These are phyloP conservation scores for Exobasidium rhododendri DNA, from an alignment of 1,284 basidiomycete genomes.

Conservation along the genomic window DNA sequence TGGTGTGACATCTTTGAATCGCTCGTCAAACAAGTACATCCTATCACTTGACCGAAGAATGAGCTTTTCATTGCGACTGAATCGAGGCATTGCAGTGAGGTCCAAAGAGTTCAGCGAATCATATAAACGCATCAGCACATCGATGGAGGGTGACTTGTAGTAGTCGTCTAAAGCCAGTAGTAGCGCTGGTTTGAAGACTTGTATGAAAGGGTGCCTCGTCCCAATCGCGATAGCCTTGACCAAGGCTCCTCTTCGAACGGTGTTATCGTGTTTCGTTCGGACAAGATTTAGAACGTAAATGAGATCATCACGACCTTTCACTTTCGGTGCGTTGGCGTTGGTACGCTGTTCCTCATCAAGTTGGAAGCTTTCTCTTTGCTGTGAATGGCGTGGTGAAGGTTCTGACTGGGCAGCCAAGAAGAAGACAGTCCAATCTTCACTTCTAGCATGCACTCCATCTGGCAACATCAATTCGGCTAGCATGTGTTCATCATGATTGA, in stretches of 20 bases:
- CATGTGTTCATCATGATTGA: constrained; percentile 38
- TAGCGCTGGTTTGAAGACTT: constrained; percentile 96
- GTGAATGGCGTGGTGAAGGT: too few species aligned
- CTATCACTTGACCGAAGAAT: constrained; percentile 84
- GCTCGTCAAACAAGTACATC: constrained; percentile 86
- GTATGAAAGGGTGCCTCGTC: constrained; percentile 89
- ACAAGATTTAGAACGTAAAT: constrained; percentile 88
- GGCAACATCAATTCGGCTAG: constrained; percentile 97
- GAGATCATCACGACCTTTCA: constrained; percentile 19
- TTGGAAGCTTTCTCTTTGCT: neutral
- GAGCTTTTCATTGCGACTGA: constrained; percentile 78
- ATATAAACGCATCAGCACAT: constrained; percentile 80
- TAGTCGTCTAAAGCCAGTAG: constrained; percentile 94
- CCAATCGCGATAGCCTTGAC: constrained; percentile 96
- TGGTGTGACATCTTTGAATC: constrained; percentile 27
- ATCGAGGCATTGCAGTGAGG: constrained; percentile 70
- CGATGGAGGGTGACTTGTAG: constrained; percentile 79
- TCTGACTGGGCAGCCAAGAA: constrained; percentile 62
- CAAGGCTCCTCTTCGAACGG: constrained; percentile 79
- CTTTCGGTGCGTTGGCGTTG: constrained; percentile 6
- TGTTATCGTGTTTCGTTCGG: constrained; percentile 89
- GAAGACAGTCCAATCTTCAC: constrained; percentile 97
- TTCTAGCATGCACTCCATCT: constrained; percentile 88
- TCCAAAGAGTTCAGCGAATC: constrained; percentile 91
- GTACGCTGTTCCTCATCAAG: constrained; percentile 1